A percentile compares a stretch with the other conserved stretches of the same genome.
These are phyloP conservation scores for Aspergillus oerlinghausenensis DNA, from an alignment of 2,329 filamentous ascomycete genomes.

Conservation along the genomic window DNA sequence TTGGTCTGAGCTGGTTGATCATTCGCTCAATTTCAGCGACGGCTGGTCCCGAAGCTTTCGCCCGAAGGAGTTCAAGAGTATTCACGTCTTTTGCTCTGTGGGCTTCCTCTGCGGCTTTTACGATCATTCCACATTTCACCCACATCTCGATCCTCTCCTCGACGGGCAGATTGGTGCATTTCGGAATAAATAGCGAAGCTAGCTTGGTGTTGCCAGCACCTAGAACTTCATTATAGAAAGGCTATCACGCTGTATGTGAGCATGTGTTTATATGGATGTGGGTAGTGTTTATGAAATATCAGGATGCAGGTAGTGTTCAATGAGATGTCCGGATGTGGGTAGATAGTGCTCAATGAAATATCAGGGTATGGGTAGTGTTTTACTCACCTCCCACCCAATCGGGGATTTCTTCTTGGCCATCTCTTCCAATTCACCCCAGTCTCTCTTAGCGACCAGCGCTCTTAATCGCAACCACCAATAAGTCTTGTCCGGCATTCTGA, in stretches of 20 bases:
- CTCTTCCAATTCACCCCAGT: slow-evolving; percentile 92
- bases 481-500: slow-evolving; percentile 87
- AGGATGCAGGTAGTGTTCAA: no score
- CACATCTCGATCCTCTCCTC: slow-evolving; percentile 83
- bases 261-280: slow-evolving; percentile 2
- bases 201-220: slow-evolving; percentile 86
- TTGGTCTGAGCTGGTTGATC: slow-evolving; percentile 51
- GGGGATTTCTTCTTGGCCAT: slow-evolving; percentile 75
- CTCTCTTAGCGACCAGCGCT: slow-evolving; percentile 80
- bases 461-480: slow-evolving; percentile 83
- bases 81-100: slow-evolving; percentile 73
- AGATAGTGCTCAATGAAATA: slow-evolving; percentile 5
- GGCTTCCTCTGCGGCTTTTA: slow-evolving; percentile 88
- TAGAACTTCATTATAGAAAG: slow-evolving; percentile 86
- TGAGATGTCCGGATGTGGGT: slow-evolving; percentile 5
- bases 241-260: slow-evolving; percentile 48
- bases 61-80: slow-evolving; percentile 67
- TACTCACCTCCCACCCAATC: slow-evolving; percentile 88
- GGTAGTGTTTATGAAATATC: no score
- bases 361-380: slow-evolving; percentile 5
- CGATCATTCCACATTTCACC: slow-evolving; percentile 86
- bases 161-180: slow-evolving; percentile 68
- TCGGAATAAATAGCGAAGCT: slow-evolving; percentile 78
- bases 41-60: slow-evolving; percentile 66
- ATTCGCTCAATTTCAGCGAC: slow-evolving; percentile 79